These are phyloP conservation scores for Nymphaea colorata DNA, from an alignment of 164 flowering plant species.

Conservation along the genomic window DNA sequence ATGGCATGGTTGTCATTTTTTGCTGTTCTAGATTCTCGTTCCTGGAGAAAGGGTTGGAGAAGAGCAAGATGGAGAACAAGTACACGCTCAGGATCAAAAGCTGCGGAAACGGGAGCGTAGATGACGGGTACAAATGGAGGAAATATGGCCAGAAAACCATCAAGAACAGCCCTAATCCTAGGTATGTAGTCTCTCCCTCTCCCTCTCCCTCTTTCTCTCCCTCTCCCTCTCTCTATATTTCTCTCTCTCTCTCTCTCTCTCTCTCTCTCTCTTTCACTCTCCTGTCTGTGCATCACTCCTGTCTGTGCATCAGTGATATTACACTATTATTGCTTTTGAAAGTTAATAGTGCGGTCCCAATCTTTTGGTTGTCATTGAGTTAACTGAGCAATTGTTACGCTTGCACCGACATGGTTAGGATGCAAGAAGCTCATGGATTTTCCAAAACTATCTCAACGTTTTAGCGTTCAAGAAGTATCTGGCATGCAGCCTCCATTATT, in stretches of 20 bases:
- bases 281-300: too few species aligned
- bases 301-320: too few species aligned
- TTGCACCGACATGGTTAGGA: too few species aligned
- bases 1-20: neutral
- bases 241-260: neutral
- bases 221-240: neutral
- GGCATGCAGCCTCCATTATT: too few species aligned
- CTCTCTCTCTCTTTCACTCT: neutral
- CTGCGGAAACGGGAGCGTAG: constrained; percentile 43
- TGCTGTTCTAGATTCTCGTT: constrained; percentile 21
- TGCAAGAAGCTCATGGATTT: too few species aligned
- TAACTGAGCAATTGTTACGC: too few species aligned
- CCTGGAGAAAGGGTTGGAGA: constrained; percentile 21
- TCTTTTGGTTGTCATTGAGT: neutral
- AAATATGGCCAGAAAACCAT: constrained; percentile 92
- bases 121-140: constrained; percentile 96
- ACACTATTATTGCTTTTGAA: neutral
- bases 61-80: constrained; percentile 46
- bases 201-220: neutral
- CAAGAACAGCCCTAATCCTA: constrained; percentile 78
- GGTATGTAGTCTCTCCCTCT: constrained; percentile 23
- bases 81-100: constrained; percentile 65
- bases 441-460: too few species aligned
- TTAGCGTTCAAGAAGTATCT: too few species aligned
- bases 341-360: neutral